Percentiles rank a stretch among this genome's conserved stretches.
phyloP scores from a whole-genome alignment of 345 rosid genomes.

The Schrenkiella parvula region DNA sequence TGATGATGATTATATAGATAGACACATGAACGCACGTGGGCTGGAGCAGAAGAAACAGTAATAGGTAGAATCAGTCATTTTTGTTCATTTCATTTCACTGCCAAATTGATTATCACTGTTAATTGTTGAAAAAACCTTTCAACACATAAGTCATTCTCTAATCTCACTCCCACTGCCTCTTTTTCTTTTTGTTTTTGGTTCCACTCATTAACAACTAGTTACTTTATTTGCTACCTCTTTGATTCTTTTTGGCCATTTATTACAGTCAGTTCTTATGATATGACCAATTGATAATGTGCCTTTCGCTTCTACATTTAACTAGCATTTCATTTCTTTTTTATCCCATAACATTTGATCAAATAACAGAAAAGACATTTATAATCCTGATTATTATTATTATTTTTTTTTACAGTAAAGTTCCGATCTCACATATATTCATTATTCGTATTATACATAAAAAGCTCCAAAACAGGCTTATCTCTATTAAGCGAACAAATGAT shows the following conservation, averaged over 20 bases:
- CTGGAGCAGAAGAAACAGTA: constrained; percentile 20
- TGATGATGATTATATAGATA: not conserved
- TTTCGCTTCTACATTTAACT: not conserved
- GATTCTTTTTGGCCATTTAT: not conserved
- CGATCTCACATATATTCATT: no score
- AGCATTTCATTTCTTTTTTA: not conserved
- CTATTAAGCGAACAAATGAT: no score
- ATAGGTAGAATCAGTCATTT: constrained; percentile 9
- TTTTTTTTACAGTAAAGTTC: no score
- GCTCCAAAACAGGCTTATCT: no score
- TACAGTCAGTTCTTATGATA: not conserved
- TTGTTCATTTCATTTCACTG: constrained; percentile 12
- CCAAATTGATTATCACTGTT: constrained; percentile 17
- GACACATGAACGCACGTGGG: constrained; percentile 29
- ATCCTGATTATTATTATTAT: no score
- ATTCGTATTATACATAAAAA: no score
- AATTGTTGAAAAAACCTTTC: constrained; percentile 21
- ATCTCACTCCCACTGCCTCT: constrained; percentile 11
- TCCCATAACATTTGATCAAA: not conserved
- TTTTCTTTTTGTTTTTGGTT: not conserved
- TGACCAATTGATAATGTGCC: not conserved
- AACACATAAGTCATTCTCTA: constrained; percentile 1
- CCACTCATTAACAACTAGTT: constrained; percentile 4
- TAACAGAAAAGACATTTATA: not conserved
- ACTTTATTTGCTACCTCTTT: not conserved